Base-by-base conservation (phyloP, 2,329 filamentous ascomycete species). In the Hypomyces perniciosus region DNA sequence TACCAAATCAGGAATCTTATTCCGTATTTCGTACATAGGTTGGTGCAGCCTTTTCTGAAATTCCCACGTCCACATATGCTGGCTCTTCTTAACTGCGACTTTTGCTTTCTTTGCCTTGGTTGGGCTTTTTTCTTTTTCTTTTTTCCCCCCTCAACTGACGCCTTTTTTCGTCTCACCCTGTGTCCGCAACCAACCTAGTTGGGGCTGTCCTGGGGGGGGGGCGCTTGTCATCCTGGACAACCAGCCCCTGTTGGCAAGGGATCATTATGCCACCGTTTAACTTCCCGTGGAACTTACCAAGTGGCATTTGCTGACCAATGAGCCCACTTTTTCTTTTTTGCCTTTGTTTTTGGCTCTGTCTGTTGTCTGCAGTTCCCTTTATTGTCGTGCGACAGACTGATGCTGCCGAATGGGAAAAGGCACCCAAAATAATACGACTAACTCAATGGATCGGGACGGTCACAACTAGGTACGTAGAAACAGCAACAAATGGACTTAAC, bases 91-190 rank as follows among this genome's bases (percentile, higher is more conserved):
- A 38, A n/a, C 35, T 28, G 40, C 40, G 28, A 42, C 40, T 26
- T 28, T 29, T 42, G n/a, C 52, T 53, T 54, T 55, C 51, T 51
- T 50, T 56, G 27, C 45, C 53, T 54, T 57, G 55, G 20, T 12
- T 20, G 12, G 9, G 3, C 20, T 12, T 38, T 38, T 38, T 38
- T 50, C 44, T 48, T 50, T 47, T 53, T 53, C 51, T 47, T 54
- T 26, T 26, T 60, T 39, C 51, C 53, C 3, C 20, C 20, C 20
- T 20, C 20, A 20, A 20, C 20, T 52, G 52, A 44, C 35, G 44
- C 46, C 48, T 53, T 51, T 42, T 42, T 29, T 20, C 20, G 40
- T 42, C 40, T 42, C 40, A 42, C 13, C 20, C 8, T 6, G 12
- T 42, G 13, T 26, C 20, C 40, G 40, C 40, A 42, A 42, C 28